phyloP scores from a whole-genome alignment of 2,329 filamentous ascomycete genomes.

The Onygenales sp. region DNA sequence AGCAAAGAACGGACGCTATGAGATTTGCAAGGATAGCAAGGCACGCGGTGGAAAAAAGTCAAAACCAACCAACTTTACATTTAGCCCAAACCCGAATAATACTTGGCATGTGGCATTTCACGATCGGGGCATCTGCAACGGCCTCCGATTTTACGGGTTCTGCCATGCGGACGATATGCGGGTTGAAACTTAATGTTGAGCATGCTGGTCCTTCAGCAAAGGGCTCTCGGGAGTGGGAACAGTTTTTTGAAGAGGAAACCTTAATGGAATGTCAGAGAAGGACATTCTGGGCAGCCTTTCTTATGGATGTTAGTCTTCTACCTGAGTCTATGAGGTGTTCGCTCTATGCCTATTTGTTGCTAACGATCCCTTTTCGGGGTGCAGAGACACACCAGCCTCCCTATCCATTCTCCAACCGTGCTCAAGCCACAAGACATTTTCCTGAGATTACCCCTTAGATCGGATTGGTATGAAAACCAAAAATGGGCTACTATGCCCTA shows the following conservation, averaged over 20 bases:
- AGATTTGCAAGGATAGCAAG: conserved; percentile 47
- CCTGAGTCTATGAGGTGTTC: neutral
- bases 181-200: conserved; percentile 57
- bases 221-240: conserved; percentile 38
- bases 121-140: conserved; percentile 48
- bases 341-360: neutral
- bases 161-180: conserved; percentile 51
- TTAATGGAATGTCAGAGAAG: conserved; percentile 59
- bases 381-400: conserved; percentile 52
- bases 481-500: conserved; percentile 48
- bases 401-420: conserved; percentile 43
- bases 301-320: conserved; percentile 50
- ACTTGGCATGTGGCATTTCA: conserved; percentile 56
- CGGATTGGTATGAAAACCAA: conserved; percentile 53
- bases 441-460: conserved; percentile 54
- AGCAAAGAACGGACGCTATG: conserved; percentile 32
- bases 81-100: conserved; percentile 59
- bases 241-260: conserved; percentile 47
- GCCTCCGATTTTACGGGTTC: conserved; percentile 56
- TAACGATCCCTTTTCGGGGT: conserved; percentile 8
- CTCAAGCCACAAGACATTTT: conserved; percentile 58
- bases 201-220: conserved; percentile 35
- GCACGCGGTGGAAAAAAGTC: conserved; percentile 45
- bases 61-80: conserved; percentile 49
- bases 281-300: conserved; percentile 63